Base-by-base conservation (phyloP, 2,329 filamentous ascomycete genomes). In the Pyrenophora teres region DNA sequence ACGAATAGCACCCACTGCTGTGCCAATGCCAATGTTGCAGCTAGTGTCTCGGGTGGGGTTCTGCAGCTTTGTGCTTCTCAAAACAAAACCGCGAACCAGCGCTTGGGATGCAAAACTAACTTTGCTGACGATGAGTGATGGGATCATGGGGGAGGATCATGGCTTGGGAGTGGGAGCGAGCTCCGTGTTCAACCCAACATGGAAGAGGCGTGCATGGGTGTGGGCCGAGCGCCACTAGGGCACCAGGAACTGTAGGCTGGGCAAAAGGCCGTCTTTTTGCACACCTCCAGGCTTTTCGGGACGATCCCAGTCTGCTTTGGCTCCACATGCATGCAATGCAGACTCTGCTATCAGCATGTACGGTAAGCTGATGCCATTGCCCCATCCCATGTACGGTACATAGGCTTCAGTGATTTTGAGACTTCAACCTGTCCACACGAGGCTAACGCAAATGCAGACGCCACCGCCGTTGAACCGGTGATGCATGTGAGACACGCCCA, bases 251-350 rank as follows among this genome's bases (percentile, higher is more conserved):
- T 21, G 21, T 37, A 51, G 18, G 13, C 36, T 31, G 25, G 39
- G 18, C 44, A 46, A 27, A 48, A 10, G 25, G 32, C 31, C 35
- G 39, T 47, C 49, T 21, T 21, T 21, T 47, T 38, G 44, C 38
- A 25, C 33, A 33, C 38, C n/a, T 40, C 12, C 10, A 47, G 37
- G 43, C 40, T 25, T 37, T 33, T 32, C 49, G 31, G 16, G 49
- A 42, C 38, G 38, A 42, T 47, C 43, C 27, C 25, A 40, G 41
- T 16, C 46, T 47, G 38, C 39, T 43, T 48, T 45, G 45, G 44
- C 44, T 39, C 50, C 39, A 38, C 33, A 35, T 21, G 30, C 35
- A 23, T 38, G 30, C 45, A 48, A 23, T 38, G 30, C 45, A 48
- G 45, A 23, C 35, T 39, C 32, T 52, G 21, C 38, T 32, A 33